phyloP scores from a whole-genome alignment of 2,329 filamentous ascomycete genomes.

The Aspergillus floridensis region DNA sequence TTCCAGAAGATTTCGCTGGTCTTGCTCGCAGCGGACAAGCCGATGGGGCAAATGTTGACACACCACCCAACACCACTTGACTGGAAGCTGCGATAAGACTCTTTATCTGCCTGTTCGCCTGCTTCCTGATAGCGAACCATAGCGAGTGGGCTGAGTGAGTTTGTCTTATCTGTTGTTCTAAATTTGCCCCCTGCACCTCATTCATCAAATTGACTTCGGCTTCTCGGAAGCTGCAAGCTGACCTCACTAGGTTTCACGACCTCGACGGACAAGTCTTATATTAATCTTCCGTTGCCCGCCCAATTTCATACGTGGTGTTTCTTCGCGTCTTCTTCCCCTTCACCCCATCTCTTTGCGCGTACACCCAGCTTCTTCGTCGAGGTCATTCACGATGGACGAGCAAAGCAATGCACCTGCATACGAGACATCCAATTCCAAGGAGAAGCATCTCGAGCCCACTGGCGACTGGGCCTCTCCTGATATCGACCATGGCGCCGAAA shows the following conservation, averaged over 20 bases:
- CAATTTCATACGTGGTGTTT: not conserved
- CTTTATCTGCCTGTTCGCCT: not conserved
- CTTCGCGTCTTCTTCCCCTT: not conserved
- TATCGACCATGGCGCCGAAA: conserved; percentile 26
- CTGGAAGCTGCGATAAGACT: not conserved
- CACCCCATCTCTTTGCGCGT: not conserved
- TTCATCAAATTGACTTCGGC: not conserved
- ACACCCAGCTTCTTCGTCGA: not conserved
- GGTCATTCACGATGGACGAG: not conserved
- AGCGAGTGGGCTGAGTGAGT: not conserved
- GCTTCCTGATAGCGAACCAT: not conserved
- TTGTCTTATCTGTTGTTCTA: not conserved
- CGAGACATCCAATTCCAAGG: conserved; percentile 1
- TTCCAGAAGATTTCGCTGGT: not conserved
- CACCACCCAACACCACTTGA: not conserved
- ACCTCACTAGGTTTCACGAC: not conserved
- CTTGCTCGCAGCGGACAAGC: not conserved
- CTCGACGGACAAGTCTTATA: not conserved
- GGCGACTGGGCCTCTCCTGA: not conserved
- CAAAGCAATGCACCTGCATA: not conserved
- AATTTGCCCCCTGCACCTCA: not conserved
- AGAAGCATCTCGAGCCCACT: not conserved
- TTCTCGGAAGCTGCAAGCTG: not conserved
- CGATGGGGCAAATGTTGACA: not conserved
- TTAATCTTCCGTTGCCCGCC: not conserved